Evolutionary conservation across 495 filamentous ascomycete genomes (phyloP).

Genomic region (Cercophora sp.): DNA sequence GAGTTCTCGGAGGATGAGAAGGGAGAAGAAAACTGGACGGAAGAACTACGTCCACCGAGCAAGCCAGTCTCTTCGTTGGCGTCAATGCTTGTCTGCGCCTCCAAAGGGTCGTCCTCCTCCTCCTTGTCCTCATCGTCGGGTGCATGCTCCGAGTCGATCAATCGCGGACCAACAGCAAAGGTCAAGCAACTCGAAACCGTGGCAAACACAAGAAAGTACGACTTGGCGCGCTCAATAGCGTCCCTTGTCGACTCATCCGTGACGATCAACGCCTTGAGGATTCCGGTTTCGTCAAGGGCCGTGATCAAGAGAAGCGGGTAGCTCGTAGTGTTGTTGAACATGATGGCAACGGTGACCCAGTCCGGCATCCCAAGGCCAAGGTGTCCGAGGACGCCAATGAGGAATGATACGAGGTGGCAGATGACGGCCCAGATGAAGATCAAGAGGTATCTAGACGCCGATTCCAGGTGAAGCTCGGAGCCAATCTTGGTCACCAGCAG

Average conservation of each 20-base stretch:
- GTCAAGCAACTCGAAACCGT: conserved; percentile 39
- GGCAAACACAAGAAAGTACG: conserved; percentile 63
- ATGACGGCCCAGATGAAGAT: conserved; percentile 41
- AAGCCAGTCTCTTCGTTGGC: conserved; percentile 22
- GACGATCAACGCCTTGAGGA: conserved; percentile 46
- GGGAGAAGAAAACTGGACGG: conserved; percentile 1
- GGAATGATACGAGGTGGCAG: conserved; percentile 42
- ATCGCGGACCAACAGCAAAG: conserved; percentile 60
- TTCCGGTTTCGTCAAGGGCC: conserved; percentile 61
- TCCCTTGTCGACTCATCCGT: conserved; percentile 39
- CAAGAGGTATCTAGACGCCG: conserved; percentile 51
- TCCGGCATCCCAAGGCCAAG: conserved; percentile 47
- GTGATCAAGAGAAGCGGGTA: conserved; percentile 67
- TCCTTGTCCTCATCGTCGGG: conserved; percentile 27
- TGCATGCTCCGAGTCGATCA: conserved; percentile 38
- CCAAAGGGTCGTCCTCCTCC: conserved; percentile 1
- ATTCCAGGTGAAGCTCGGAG: conserved; percentile 55
- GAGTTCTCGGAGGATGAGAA: background rate
- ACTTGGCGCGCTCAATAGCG: conserved; percentile 62
- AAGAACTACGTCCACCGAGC: background rate
- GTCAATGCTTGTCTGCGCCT: background rate
- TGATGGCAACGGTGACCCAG: conserved; percentile 63
- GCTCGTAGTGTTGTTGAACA: conserved; percentile 75
- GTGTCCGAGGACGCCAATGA: conserved; percentile 37
- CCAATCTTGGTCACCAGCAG: conserved; percentile 69